These are phyloP conservation scores for Trichoderma semiorbis DNA, from an alignment of 2,329 filamentous ascomycete species.

Conservation along the genomic window DNA sequence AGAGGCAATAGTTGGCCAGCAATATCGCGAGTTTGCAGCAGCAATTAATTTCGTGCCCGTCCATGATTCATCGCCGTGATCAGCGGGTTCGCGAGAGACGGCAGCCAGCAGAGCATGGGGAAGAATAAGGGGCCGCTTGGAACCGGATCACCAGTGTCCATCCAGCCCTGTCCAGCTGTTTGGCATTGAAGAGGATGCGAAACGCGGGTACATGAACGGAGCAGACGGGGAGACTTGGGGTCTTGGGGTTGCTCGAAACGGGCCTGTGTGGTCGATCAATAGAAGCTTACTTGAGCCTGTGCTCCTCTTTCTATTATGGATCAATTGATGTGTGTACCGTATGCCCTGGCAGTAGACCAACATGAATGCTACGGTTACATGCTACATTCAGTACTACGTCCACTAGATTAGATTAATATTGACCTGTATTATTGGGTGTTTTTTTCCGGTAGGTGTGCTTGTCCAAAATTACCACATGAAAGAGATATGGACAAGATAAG, in stretches of 20 bases:
- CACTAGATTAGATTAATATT: neutral
- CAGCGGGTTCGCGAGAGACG: neutral
- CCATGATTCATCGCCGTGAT: slow-evolving; percentile 10
- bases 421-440: neutral
- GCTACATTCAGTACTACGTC: neutral
- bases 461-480: neutral
- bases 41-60: neutral
- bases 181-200: neutral
- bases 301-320: neutral
- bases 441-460: neutral
- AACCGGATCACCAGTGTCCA: neutral
- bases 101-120: neutral
- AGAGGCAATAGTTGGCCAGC: slow-evolving; percentile 14
- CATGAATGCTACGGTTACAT: neutral
- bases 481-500: neutral
- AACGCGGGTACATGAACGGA: neutral
- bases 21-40: slow-evolving; percentile 5
- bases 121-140: slow-evolving; percentile 4
- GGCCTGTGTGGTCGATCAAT: neutral
- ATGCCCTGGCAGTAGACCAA: neutral
- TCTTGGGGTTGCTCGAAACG: neutral
- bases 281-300: neutral
- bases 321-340: neutral
- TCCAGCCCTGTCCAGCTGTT: neutral
- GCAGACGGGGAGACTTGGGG: neutral